phyloP scores from a whole-genome alignment of 345 rosid genomes.

The Linum lewisii region DNA sequence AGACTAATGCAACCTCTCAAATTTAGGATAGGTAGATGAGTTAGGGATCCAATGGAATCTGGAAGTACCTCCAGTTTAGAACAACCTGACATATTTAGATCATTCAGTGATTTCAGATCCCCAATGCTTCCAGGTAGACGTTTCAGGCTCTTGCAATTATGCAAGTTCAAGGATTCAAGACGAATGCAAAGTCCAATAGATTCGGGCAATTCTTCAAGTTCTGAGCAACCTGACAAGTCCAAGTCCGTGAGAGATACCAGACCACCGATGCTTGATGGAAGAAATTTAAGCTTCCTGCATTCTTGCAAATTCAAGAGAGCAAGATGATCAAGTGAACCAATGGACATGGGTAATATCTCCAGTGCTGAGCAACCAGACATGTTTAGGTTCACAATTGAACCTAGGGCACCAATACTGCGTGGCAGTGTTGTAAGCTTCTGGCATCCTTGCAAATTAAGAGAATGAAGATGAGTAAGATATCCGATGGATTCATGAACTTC shows the following conservation, averaged over 20 bases:
- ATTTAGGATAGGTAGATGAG: not conserved
- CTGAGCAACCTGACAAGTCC: slow-evolving; percentile 11
- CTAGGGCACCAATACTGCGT: not conserved
- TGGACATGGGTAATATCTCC: slow-evolving; percentile 5
- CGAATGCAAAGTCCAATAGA: not conserved
- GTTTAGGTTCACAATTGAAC: not conserved
- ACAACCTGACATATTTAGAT: not conserved
- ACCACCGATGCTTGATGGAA: slow-evolving; percentile 8
- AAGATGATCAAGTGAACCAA: not conserved
- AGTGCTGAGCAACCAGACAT: slow-evolving; percentile 11
- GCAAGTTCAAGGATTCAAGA: not conserved
- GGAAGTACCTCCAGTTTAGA: not conserved
- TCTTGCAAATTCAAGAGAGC: slow-evolving; percentile 6
- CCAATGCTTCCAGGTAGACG: no score
- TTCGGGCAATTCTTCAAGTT: slow-evolving; percentile 6
- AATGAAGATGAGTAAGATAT: not conserved
- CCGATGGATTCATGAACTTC: slow-evolving; percentile 14
- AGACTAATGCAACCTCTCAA: slow-evolving; percentile 1
- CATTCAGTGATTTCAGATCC: no score
- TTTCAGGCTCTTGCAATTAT: no score
- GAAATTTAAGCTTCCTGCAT: slow-evolving; percentile 7
- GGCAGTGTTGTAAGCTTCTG: slow-evolving; percentile 11
- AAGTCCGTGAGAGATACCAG: slow-evolving; percentile 2
- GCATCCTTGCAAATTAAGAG: slow-evolving; percentile 9
- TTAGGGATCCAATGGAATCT: not conserved